Evolutionary conservation across 2,329 filamentous ascomycete genomes (phyloP).

Genomic region (Monosporascus sp.): DNA sequence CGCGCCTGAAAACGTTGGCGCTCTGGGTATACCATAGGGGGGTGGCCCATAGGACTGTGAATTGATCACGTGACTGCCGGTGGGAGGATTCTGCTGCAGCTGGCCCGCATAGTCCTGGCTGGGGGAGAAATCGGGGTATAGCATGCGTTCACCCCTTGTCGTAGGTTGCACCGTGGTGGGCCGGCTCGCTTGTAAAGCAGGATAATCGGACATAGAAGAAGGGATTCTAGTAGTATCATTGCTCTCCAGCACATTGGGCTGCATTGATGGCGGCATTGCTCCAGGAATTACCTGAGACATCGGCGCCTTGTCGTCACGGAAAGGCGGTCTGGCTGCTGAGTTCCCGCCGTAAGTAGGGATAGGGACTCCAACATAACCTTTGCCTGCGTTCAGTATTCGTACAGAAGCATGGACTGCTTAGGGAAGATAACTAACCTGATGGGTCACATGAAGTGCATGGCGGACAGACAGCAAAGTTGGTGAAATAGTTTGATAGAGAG

Average conservation of each 20-base stretch:
- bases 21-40: slow-evolving; percentile 8
- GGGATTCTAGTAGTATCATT: slow-evolving; percentile 22
- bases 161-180: slow-evolving; percentile 22
- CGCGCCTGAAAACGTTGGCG: background rate
- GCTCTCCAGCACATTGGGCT: slow-evolving; percentile 22
- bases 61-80: slow-evolving; percentile 15
- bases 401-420: slow-evolving; percentile 3
- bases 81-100: slow-evolving; percentile 14
- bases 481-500: slow-evolving; percentile 27
- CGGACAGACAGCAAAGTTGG: slow-evolving; percentile 29
- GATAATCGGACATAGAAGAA: slow-evolving; percentile 29
- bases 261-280: slow-evolving; percentile 17
- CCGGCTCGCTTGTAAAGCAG: slow-evolving; percentile 30
- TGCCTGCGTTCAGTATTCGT: slow-evolving; percentile 17
- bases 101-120: slow-evolving; percentile 19
- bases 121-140: slow-evolving; percentile 29
- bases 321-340: slow-evolving; percentile 13
- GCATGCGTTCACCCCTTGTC: slow-evolving; percentile 33
- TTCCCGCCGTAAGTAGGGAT: slow-evolving; percentile 19
- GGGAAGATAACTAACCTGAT: slow-evolving; percentile 25
- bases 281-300: slow-evolving; percentile 17
- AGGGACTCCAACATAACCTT: slow-evolving; percentile 23
- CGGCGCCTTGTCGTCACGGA: slow-evolving; percentile 18
- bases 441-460: slow-evolving; percentile 29
- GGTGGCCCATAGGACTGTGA: slow-evolving; percentile 10